Percentiles rank a stretch among this genome's conserved stretches.
Conservation (phyloP, 2,329 filamentous ascomycete species). For the Diaporthe vexans region DNA sequence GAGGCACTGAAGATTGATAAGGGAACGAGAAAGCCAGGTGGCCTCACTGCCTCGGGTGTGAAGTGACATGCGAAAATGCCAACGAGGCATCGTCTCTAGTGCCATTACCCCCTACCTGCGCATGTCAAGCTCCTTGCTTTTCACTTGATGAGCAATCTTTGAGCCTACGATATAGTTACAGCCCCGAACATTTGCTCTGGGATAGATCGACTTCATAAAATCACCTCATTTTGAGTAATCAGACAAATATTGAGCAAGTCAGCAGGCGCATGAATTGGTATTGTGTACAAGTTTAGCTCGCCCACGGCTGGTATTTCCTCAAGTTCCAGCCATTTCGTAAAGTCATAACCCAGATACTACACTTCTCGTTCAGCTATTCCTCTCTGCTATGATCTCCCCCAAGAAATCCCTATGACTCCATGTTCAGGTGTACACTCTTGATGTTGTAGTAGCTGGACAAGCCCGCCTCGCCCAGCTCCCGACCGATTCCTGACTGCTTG, state of each 20-base stretch:
- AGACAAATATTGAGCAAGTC: too few relatives aligned
- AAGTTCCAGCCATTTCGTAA: conserved; percentile 1
- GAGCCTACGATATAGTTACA: too few relatives aligned
- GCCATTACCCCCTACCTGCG: not conserved
- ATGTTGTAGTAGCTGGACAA: conserved; percentile 53
- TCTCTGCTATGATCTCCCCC: not conserved
- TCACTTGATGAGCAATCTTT: not conserved
- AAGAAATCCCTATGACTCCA: conserved; percentile 45
- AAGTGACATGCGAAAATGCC: not conserved
- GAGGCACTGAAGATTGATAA: too few relatives aligned
- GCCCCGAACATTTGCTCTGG: not conserved
- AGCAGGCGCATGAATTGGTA: not conserved
- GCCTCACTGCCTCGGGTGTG: not conserved
- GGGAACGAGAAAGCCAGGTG: not conserved
- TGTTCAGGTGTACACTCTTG: conserved; percentile 55
- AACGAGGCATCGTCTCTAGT: not conserved
- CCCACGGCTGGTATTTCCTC: not conserved
- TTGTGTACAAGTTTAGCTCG: conserved; percentile 23
- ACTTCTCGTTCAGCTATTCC: not conserved
- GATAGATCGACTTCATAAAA: not conserved
- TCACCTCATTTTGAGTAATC: not conserved
- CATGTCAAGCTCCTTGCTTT: not conserved
- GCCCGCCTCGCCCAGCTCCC: conserved; percentile 55
- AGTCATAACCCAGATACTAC: not conserved
- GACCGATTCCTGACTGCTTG: conserved; percentile 55